Evolutionary conservation across 1,284 basidiomycete genomes (phyloP).

Genomic region (Rhodotorula mucilaginosa): DNA sequence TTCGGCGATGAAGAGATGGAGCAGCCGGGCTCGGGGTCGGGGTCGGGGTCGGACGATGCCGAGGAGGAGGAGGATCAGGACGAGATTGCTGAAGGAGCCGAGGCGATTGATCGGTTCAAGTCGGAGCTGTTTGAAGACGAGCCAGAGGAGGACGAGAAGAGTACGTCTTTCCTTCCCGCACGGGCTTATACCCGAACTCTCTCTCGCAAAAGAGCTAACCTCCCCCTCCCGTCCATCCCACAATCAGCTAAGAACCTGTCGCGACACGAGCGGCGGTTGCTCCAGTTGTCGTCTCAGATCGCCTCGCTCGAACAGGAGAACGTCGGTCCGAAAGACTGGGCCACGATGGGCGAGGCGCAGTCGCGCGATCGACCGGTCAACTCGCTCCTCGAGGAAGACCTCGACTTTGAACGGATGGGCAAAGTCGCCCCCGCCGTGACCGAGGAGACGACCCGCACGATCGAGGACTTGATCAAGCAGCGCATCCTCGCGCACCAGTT

Average conservation of each 20-base stretch:
- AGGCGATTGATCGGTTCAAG: constrained; percentile 55
- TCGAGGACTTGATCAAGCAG: constrained; percentile 90
- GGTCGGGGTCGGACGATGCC: constrained; percentile 38
- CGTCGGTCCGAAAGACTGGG: constrained; percentile 74
- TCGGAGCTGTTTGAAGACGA: constrained; percentile 57
- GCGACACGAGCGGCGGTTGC: constrained; percentile 55
- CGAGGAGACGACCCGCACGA: constrained; percentile 73
- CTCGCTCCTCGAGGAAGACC: constrained; percentile 85
- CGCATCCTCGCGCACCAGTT: constrained; percentile 81
- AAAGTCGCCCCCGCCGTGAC: constrained; percentile 87
- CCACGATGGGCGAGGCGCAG: constrained; percentile 84
- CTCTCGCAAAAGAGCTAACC: not conserved
- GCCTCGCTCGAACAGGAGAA: constrained; percentile 57
- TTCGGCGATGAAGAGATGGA: constrained; percentile 38
- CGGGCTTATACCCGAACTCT: too few relatives aligned
- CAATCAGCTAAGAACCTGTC: constrained; percentile 49
- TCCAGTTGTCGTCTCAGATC: constrained; percentile 56
- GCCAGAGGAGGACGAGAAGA: constrained; percentile 49
- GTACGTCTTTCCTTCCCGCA: constrained; percentile 13
- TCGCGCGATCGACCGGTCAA: constrained; percentile 82
- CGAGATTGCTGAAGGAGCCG: constrained; percentile 40
- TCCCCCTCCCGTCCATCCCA: not conserved
- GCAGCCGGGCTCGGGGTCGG: not conserved
- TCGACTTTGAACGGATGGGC: constrained; percentile 86
- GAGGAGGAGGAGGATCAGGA: constrained; percentile 42